These are phyloP conservation scores for Debaryomyces coudertii DNA, from an alignment of 1,139 yeast genomes.

Conservation along the genomic window DNA sequence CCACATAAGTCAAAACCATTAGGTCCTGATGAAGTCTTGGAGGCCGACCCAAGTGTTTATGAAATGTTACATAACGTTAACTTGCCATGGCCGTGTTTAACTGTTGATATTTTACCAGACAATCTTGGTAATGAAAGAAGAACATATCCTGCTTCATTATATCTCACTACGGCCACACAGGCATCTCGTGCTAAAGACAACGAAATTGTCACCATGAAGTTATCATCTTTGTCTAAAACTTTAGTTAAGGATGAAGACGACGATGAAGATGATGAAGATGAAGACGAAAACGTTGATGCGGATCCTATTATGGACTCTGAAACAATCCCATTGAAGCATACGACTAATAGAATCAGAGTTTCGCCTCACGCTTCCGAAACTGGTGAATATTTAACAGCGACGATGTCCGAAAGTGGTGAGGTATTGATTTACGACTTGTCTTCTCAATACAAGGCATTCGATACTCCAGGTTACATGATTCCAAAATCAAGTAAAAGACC, in stretches of 20 bases:
- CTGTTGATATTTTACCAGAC: constrained; percentile 88
- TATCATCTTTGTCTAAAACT: constrained; percentile 82
- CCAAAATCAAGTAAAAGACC: constrained; percentile 83
- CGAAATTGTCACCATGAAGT: constrained; percentile 80
- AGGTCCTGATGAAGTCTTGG: constrained; percentile 94
- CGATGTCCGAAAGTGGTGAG: constrained; percentile 90
- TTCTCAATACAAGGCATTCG: constrained; percentile 80
- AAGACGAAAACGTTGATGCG: constrained; percentile 61
- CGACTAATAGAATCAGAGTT: constrained; percentile 88
- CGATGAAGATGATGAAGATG: constrained; percentile 67
- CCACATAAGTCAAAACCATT: constrained; percentile 89
- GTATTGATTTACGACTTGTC: constrained; percentile 81
- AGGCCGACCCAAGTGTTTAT: constrained; percentile 94
- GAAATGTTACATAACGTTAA: constrained; percentile 95
- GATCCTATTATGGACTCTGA: constrained; percentile 92
- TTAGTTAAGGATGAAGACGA: constrained; percentile 76
- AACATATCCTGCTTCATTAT: constrained; percentile 84
- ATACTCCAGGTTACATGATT: constrained; percentile 81
- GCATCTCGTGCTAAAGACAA: constrained; percentile 87
- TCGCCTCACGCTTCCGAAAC: constrained; percentile 78
- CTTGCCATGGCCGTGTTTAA: constrained; percentile 96
- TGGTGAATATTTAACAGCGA: constrained; percentile 84
- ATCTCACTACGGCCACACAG: constrained; percentile 91
- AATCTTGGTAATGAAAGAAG: constrained; percentile 85
- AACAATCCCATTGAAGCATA: constrained; percentile 70